Base-by-base conservation (phyloP, 108 stramenopile genomes). In the Stephanodiscus minutulus region DNA sequence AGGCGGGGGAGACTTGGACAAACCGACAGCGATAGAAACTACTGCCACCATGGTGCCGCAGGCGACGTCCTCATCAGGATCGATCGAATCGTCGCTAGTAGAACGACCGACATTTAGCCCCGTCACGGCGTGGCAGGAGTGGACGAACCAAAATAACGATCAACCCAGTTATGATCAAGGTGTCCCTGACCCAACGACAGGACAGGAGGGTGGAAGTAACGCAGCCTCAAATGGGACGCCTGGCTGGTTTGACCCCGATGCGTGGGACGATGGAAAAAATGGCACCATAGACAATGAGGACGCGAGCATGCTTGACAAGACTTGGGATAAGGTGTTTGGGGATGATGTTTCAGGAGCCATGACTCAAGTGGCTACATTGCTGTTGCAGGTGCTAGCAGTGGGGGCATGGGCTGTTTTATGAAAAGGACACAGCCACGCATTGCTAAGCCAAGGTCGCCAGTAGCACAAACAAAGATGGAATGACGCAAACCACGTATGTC, bases 1-100 rank as follows among this genome's bases (percentile, higher is more conserved):
- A 29, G 63, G 63, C 2, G 63, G 63, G 0, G 63, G 39, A 3
- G 63, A 44, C 24, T 41, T 64, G 13, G 35, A 31, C 20, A 64
- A 64, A 49, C 63, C 63, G 6, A n/a, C 39, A n/a, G 28, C 13
- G 15, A 4, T 13, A 18, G 35, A 58, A 29, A 56, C 4, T 25
- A 18, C 29, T 4, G 17, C 57, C 37, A 35, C 18, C 13, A 4
- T 36, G 37, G 11, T 6, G 20, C n/a, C 22, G 22, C 17, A 29
- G 28, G 29, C 17, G 6, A 27, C 7, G 5, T 7, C 55, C 15
- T 29, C 55, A 5, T 29, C 15, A 29, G 15, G 5, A 27, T 7
- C 57, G 7, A 37, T 37, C 10, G 11, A 28, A 9, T 3, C 55
- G 22, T 28, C 24, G 27, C 27, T 6, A 11, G 3, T n/a, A 29